Conservation (phyloP, 192 early-diverging fungal genomes). For the Pilaira anomala region DNA sequence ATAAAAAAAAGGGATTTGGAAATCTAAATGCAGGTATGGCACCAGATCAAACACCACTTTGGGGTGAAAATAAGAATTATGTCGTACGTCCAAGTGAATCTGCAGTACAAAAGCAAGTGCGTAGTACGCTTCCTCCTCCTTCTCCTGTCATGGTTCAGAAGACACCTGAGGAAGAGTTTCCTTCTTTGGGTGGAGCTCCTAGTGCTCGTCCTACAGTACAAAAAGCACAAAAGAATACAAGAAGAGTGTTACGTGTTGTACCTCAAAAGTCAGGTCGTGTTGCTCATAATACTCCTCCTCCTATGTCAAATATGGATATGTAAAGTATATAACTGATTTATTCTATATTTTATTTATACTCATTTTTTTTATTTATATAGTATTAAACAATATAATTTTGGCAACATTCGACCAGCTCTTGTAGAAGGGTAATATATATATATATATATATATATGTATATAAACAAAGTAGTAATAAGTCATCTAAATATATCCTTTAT, state of each 20-base stretch:
- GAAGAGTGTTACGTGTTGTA: slow-evolving; percentile 17
- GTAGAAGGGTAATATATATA: slow-evolving; percentile 24
- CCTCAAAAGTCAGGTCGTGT: slow-evolving; percentile 8
- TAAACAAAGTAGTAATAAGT: background rate
- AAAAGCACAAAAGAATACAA: background rate
- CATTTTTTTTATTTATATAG: slow-evolving; percentile 1
- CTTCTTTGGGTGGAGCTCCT: slow-evolving; percentile 1
- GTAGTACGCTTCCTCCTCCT: background rate
- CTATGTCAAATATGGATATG: slow-evolving; percentile 1
- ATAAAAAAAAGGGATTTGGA: background rate
- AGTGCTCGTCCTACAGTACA: background rate
- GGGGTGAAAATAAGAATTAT: slow-evolving; percentile 1
- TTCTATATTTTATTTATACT: background rate
- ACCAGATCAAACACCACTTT: slow-evolving; percentile 8
- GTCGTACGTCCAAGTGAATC: background rate
- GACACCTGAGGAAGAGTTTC: background rate
- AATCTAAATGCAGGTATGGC: background rate
- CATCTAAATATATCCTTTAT: too few relatives aligned
- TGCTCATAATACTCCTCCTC: too few relatives aligned
- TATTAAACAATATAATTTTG: slow-evolving; percentile 34
- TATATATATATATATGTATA: background rate
- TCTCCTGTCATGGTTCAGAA: background rate
- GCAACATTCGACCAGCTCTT: slow-evolving; percentile 21
- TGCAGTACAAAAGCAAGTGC: too few relatives aligned
- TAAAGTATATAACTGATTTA: background rate